Evolutionary conservation across 805 yeast genomes (phyloP), one percentile per base, ranked within the genome.

Genomic region (Metschnikowia bowlesiae): DNA sequence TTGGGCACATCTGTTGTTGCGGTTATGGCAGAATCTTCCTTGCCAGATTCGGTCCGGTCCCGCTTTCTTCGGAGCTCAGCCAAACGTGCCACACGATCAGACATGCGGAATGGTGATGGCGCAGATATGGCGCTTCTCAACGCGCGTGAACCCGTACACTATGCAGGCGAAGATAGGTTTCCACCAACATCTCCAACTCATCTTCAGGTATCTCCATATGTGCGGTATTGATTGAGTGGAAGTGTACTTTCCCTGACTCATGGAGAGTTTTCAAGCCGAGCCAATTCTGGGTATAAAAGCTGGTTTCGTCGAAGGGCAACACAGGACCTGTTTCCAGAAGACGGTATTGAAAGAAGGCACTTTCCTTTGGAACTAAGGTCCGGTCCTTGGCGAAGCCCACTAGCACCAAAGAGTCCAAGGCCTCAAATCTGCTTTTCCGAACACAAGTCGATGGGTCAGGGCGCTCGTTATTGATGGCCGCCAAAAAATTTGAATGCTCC

Each of bases 331-430:
- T 65, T 2, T 54, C 57, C 5, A 68, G 61, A 53, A 83, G 81
- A 6, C 66, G 52, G 57, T 85, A 90, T 45, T 66, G 75, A 60
- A 85, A 84, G 80, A 82, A 80, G 0, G 91, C 83, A 47, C 85
- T 80, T 50, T 85, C 86, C 59, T 80, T 82, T 1, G 96, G 96
- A 6, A 82, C 82, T 6, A 87, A 67, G 1, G 86, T 85, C n/a
- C 76, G 76, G 62, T 87, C 96, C 52, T 79, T 65, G 2, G 67
- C 65, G 57, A 88, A 87, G 64, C 71, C 64, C 2, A 85, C 69
- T 74, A 88, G 64, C 0, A 85, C 87, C 33, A 87, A 66, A 44
- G 71, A 75, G 16, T 81, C 72, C 36, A 87, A 61, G 6, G 53
- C 55, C 13, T 64, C 57, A 45, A 87, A 60, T 42, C 78, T 78